Base-by-base conservation (phyloP, 768 basidiomycete genomes). In the Hortiboletus campestris region DNA sequence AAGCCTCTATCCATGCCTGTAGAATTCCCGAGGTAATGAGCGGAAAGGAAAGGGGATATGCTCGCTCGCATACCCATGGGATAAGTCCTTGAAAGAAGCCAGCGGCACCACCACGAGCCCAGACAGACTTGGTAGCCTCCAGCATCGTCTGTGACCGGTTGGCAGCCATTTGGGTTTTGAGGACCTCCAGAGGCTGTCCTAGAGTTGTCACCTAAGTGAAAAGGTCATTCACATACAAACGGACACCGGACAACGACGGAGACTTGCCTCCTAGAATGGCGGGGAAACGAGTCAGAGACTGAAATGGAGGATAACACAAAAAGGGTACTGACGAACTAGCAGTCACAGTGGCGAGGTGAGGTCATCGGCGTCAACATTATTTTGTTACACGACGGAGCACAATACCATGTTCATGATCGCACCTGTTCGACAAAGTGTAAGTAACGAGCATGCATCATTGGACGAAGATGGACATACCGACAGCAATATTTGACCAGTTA, bases 141-240 rank as follows among this genome's bases (percentile, higher is more conserved):
- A 79, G 63, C 94, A 99, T 97, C 13, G 88, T 79, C 72, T 99
- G 94, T 11, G 82, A 84, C 58, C 97, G 86, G 77, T 96, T 95
- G 57, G 94, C 93, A 55, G 97, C 97, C 97, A 99, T 98, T 71
- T 99, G 97, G 17, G 97, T 99, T 77, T 99, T 99, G 63, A 98
- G 75, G 34, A 98, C 97, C 76, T 99, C 97, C 55, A 99, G 77
- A 20, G 97, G 97, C 78, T 99, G 97, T 36, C 97, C 97, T 31
- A 99, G 83, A 10, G 96, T 98, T 53, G 97, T 98, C 62, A 99
- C 97, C 88, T 98, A 67, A 20, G 19, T 40, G 41, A 36, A 48
- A 52, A 49, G 16, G 31, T 42, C n/a, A 32, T 60, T 55, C 20
- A 41, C 34, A 28, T 49, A 42, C 29, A 39, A 4, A 29, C 19